Base-by-base conservation (phyloP, 495 filamentous ascomycete species). In the Aspergillus coremiiformis region DNA sequence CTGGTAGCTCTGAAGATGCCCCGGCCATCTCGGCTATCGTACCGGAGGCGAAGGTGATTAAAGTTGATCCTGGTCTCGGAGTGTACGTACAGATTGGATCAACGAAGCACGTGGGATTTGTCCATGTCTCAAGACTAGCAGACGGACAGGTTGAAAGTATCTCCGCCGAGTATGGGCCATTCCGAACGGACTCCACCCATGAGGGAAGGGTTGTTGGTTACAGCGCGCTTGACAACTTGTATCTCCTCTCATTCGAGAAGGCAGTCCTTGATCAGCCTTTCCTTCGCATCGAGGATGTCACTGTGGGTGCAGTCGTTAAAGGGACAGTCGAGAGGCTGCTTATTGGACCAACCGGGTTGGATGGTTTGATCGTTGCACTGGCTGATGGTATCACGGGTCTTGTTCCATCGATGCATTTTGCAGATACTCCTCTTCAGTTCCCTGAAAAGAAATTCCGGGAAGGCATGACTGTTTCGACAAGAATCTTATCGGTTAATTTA, bases 361-460 rank as follows among this genome's bases (percentile, higher is more conserved):
- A 81, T 51, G 89, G 88, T 49, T 60, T 97, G 15, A 79, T 96
- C 23, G 80, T 98, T 45, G 85, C 83, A 44, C 66, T 97, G 39
- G 83, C 89, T 23, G 89, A 96, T 37, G 85, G 89, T 27, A 90
- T 96, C 52, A 84, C 81, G 41, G 93, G 90, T 30, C 73, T 95
- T 45, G 91, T 96, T 4, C 83, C 90, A 2, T 87, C 90, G 50
- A 83, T 84, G 67, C 93, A 98, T 62, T 74, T 98, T 58, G 82
- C 90, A 35, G 93, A 98, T 68, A 79, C 91, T 19, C 81, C 80
- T 47, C 76, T 98, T 27, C 86, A 93, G 61, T 87, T 95, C 62
- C 93, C 93, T 11, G 93, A 98, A 68, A 90, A 87, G 70, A 97
- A 95, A 63, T 98, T 96, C 73, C 82, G 83, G 42, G 89, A 90